phyloP scores from a whole-genome alignment of 192 early-diverging fungal species.

The Spizellomyces sp. region DNA sequence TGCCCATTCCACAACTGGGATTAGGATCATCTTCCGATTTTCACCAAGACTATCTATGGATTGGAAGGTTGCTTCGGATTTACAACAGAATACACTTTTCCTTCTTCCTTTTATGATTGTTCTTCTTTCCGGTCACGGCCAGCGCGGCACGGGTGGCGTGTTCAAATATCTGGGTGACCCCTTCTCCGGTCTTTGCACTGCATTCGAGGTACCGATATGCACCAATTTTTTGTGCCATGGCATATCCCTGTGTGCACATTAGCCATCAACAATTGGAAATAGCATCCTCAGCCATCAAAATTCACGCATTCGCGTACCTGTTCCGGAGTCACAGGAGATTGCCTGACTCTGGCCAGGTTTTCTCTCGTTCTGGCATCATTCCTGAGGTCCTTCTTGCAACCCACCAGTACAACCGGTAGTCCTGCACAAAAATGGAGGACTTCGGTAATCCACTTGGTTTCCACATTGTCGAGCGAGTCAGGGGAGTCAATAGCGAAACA shows the following conservation, averaged over 20 bases:
- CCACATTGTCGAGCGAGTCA: slow-evolving; percentile 88
- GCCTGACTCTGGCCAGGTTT: slow-evolving; percentile 22
- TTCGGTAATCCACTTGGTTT: slow-evolving; percentile 76
- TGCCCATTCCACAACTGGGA: too few relatives aligned
- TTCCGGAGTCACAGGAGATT: slow-evolving; percentile 28
- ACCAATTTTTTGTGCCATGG: slow-evolving; percentile 71
- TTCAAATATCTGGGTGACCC: slow-evolving; percentile 84
- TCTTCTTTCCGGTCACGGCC: slow-evolving; percentile 12
- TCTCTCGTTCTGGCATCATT: slow-evolving; percentile 56
- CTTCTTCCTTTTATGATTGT: slow-evolving; percentile 16
- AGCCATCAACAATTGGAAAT: neutral
- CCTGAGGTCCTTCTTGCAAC: slow-evolving; percentile 81
- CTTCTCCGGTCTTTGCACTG: slow-evolving; percentile 77
- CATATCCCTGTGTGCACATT: slow-evolving; percentile 54
- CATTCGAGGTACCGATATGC: slow-evolving; percentile 90
- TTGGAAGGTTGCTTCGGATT: neutral
- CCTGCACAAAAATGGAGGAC: slow-evolving; percentile 79
- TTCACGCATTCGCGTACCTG: slow-evolving; percentile 19
- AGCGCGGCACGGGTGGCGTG: slow-evolving; percentile 81
- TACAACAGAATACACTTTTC: slow-evolving; percentile 22
- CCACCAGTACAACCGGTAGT: slow-evolving; percentile 75
- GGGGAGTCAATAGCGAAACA: slow-evolving; percentile 86
- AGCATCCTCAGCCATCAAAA: neutral
- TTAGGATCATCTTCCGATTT: too few relatives aligned
- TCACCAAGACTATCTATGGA: too few relatives aligned